Evolutionary conservation across 192 early-diverging fungal genomes (phyloP).

Genomic region (Backusella liffmaniae): DNA sequence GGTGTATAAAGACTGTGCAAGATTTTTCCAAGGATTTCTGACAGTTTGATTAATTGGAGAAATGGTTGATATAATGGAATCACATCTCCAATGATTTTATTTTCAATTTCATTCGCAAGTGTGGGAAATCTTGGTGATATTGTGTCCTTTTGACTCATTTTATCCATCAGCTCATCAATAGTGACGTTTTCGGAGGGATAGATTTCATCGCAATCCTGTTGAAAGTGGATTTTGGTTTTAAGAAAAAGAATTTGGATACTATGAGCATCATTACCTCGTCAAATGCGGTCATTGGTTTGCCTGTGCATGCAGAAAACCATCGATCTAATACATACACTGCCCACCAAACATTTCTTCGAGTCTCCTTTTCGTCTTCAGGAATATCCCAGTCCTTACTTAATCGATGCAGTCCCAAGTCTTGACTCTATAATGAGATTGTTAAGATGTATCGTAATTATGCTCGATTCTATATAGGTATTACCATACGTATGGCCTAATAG

Average conservation of each 20-base stretch:
- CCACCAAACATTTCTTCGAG: constrained; percentile 75
- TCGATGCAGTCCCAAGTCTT: constrained; percentile 76
- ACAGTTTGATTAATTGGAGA: constrained; percentile 34
- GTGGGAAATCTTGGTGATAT: constrained; percentile 26
- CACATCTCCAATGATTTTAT: constrained; percentile 5
- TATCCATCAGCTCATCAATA: constrained; percentile 35
- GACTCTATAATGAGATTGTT: constrained; percentile 37
- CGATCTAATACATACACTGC: constrained; percentile 68
- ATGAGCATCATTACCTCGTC: constrained; percentile 25
- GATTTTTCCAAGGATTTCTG: constrained; percentile 33
- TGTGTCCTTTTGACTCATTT: neutral
- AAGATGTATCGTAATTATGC: neutral
- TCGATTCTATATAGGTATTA: neutral
- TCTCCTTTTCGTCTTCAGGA: constrained; percentile 54
- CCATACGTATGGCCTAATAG: constrained; percentile 56
- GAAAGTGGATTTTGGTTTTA: neutral
- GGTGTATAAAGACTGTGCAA: constrained; percentile 34
- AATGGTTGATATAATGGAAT: constrained; percentile 35
- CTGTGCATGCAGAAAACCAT: constrained; percentile 61
- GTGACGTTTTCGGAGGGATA: constrained; percentile 27
- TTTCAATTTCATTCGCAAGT: neutral
- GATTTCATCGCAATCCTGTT: constrained; percentile 28
- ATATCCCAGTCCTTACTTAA: constrained; percentile 55
- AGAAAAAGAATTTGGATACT: neutral
- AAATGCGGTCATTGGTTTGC: constrained; percentile 48